Conservation (phyloP, 805 yeast species). For the Kodamaea neixiangensis region DNA sequence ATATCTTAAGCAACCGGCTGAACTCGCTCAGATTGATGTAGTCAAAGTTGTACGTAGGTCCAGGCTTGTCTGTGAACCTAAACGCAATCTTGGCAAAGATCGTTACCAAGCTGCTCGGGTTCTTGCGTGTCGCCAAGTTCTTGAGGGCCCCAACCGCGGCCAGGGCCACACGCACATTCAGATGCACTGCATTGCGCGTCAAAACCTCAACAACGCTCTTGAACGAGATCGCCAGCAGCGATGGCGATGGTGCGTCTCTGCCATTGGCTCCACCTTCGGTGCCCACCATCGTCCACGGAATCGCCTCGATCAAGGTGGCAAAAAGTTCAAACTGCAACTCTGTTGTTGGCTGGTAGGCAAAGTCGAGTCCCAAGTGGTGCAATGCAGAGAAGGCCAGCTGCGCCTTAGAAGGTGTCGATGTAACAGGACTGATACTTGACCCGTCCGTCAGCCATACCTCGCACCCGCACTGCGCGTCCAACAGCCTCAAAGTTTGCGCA, state of each 20-base stretch:
- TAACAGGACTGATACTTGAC: conserved; percentile 13
- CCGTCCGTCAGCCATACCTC: conserved; percentile 31
- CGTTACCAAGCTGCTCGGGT: conserved; percentile 70
- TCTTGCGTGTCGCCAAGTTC: conserved; percentile 63
- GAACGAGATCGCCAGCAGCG: conserved; percentile 43
- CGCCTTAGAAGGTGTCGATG: conserved; percentile 18
- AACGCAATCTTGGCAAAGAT: conserved; percentile 80
- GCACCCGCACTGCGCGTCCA: conserved; percentile 58
- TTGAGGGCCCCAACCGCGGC: conserved; percentile 67
- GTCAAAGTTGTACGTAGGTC: conserved; percentile 53
- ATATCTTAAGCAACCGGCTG: conserved; percentile 60
- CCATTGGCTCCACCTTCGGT: neutral
- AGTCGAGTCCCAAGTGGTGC: conserved; percentile 43
- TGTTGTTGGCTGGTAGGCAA: conserved; percentile 32
- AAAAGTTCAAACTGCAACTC: conserved; percentile 58
- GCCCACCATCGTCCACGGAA: conserved; percentile 60
- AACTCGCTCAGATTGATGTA: conserved; percentile 64
- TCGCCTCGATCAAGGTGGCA: conserved; percentile 65
- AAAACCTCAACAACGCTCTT: conserved; percentile 72
- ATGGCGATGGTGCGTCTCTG: neutral
- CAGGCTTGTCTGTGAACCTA: conserved; percentile 72
- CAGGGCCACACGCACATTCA: conserved; percentile 57
- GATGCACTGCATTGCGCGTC: conserved; percentile 74
- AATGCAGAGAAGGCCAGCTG: conserved; percentile 34
- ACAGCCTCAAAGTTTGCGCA: conserved; percentile 52